Base-by-base conservation (phyloP, 257 asterid genomes). In the Nicotiana noctiflora region DNA sequence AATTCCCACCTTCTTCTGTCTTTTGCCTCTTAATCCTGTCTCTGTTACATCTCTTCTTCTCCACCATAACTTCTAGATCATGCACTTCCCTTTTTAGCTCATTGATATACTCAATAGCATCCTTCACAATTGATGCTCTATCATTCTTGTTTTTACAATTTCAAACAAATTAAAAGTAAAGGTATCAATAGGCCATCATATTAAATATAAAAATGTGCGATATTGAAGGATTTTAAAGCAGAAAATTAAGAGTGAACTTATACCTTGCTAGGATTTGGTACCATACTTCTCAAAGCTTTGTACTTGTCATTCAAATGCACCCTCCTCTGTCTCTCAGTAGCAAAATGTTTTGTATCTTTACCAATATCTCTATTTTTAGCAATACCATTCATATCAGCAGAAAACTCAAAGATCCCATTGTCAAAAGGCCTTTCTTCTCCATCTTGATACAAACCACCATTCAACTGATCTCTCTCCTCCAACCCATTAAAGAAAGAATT, bases 191-290 rank as follows among this genome's bases (percentile, higher is more conserved):
- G 18, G 17, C 53, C 6, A 67, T 67, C 29, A 37, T 31, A 31
- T 34, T 19, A 40, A 64, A 59, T n/a, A 5, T 23, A 70, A 23
- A 72, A 15, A 61, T 44, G 62, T n/a, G 70, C 23, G 21, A 55
- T 15, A 18, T 6, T 8, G 18, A 55, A 55, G 61, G 21, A 55
- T 15, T 55, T 6, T 8, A 55, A 55, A 55, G 61, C 11, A 60
- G 18, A 62, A 17, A 65, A 64, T 9, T 25, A 31, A 53, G 7
- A 19, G 55, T 32, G 21, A 53, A 3, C 10, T 40, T 40, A 40
- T 89, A 94, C 99, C 98, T 95, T 95, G 11, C 91, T 82, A 56
- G 97, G 97, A 62, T 84, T 87, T 3, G 98, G 97, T 29, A 92
- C 84, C 83, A 95, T 76, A 46, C 63, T 79, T 64, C 90, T 88